Conservation (phyloP, 176 grass and related monocot genomes). For the Aechmea fasciata region DNA sequence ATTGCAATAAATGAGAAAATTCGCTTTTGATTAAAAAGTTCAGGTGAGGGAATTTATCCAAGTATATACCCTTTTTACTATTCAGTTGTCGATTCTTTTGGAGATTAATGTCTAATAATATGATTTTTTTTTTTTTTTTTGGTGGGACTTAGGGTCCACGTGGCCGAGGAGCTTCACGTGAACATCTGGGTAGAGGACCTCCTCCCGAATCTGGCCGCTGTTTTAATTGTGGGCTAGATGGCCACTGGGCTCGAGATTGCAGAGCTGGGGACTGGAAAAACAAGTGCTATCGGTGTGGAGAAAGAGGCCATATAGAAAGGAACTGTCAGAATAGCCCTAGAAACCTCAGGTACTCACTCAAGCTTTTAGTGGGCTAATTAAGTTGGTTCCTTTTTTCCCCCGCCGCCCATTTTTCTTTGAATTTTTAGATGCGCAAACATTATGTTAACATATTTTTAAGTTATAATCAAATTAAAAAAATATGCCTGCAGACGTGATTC, state of each 20-base stretch:
- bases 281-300: slow-evolving; percentile 96
- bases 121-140: not conserved
- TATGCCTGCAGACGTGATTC: slow-evolving; percentile 55
- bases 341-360: slow-evolving; percentile 28
- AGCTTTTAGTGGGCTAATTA: not conserved
- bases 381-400: not conserved
- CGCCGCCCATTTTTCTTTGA: not conserved
- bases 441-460: not conserved
- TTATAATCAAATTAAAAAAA: not conserved
- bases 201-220: slow-evolving; percentile 87
- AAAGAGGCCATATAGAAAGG: slow-evolving; percentile 91
- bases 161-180: slow-evolving; percentile 60
- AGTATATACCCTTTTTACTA: no score
- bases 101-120: not conserved
- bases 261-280: slow-evolving; percentile 99
- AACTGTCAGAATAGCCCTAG: slow-evolving; percentile 98
- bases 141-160: slow-evolving; percentile 42
- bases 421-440: not conserved
- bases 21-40: no score
- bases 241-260: slow-evolving; percentile 97
- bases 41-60: no score
- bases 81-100: no score
- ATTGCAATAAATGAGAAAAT: no score
- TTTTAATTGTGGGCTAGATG: slow-evolving; percentile 96
- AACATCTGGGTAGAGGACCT: slow-evolving; percentile 75